Conservation (phyloP, 352 stramenopile species). For the Globisporangium radiosum region DNA sequence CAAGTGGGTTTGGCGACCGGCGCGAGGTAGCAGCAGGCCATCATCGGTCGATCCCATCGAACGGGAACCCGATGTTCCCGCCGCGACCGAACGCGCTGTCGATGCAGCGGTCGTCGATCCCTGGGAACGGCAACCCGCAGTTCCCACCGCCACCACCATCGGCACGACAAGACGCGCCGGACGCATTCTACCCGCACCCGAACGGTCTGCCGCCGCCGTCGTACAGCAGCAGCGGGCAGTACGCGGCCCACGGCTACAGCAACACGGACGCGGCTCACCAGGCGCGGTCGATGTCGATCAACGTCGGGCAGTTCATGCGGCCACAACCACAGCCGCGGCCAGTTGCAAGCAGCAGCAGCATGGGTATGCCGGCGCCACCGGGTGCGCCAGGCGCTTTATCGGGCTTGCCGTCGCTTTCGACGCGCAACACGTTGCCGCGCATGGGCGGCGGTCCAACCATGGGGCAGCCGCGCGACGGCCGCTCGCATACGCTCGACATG, state of each 20-base stretch:
- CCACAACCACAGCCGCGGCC: conserved; percentile 15
- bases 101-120: conserved; percentile 43
- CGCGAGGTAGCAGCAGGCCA: conserved; percentile 1
- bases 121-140: conserved; percentile 38
- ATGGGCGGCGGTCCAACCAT: conserved; percentile 41
- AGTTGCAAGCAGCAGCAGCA: conserved; percentile 10
- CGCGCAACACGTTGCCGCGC: conserved; percentile 33
- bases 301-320: conserved; percentile 35
- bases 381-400: conserved; percentile 16
- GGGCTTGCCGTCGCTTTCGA: conserved; percentile 52
- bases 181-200: conserved; percentile 22
- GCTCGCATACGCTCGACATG: conserved; percentile 84
- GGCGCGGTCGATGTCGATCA: conserved; percentile 62
- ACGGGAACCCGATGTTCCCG: conserved; percentile 67
- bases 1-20: conserved; percentile 29
- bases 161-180: conserved; percentile 26
- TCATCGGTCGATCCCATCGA: conserved; percentile 54
- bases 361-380: conserved; percentile 13
- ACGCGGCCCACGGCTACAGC: conserved; percentile 5
- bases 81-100: conserved; percentile 27
- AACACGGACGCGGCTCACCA: conserved; percentile 25
- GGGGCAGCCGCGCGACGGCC: conserved; percentile 66
- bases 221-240: conserved; percentile 16
- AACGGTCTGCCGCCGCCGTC: conserved; percentile 13
- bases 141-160: conserved; percentile 43